A percentile compares a stretch with the other conserved stretches of the same genome.
phyloP scores from a whole-genome alignment of 1,139 yeast species.

The Cylindricascospora bacillispora region DNA sequence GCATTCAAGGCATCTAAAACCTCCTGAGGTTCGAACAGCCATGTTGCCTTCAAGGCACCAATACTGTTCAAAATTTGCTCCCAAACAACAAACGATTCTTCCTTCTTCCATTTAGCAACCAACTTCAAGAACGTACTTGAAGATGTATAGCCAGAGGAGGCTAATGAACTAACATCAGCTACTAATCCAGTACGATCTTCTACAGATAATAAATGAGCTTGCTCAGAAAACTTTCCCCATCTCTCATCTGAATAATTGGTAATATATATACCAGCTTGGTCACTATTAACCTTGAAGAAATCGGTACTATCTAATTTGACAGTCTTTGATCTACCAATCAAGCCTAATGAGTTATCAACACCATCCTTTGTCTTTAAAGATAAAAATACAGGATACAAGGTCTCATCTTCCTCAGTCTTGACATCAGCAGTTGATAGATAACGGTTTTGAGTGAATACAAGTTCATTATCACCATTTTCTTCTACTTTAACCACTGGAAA shows the following conservation, averaged over 20 bases:
- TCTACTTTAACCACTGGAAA: conserved; percentile 65
- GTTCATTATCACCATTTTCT: conserved; percentile 31
- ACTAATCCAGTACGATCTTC: conserved; percentile 81
- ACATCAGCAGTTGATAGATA: conserved; percentile 73
- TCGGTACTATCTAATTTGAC: conserved; percentile 31
- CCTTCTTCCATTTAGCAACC: conserved; percentile 55
- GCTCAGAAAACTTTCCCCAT: conserved; percentile 60
- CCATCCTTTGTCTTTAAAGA: conserved; percentile 59
- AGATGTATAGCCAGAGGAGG: conserved; percentile 60
- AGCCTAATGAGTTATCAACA: conserved; percentile 48
- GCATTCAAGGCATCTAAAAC: conserved; percentile 43
- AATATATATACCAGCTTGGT: conserved; percentile 75
- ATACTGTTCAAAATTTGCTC: conserved; percentile 48
- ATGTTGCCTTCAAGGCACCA: conserved; percentile 47
- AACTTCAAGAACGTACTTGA: conserved; percentile 54
- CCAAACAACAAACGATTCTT: conserved; percentile 69
- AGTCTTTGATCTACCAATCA: conserved; percentile 42
- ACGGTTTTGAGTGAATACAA: conserved; percentile 56
- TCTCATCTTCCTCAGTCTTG: conserved; percentile 53
- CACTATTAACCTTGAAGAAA: conserved; percentile 69
- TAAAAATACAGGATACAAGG: conserved; percentile 74
- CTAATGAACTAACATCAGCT: conserved; percentile 66
- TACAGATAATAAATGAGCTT: conserved; percentile 62
- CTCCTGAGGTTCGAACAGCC: conserved; percentile 54
- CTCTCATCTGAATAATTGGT: conserved; percentile 67